These are phyloP conservation scores for Fusarium sp. DNA, from an alignment of 2,329 filamentous ascomycete species.

Conservation along the genomic window DNA sequence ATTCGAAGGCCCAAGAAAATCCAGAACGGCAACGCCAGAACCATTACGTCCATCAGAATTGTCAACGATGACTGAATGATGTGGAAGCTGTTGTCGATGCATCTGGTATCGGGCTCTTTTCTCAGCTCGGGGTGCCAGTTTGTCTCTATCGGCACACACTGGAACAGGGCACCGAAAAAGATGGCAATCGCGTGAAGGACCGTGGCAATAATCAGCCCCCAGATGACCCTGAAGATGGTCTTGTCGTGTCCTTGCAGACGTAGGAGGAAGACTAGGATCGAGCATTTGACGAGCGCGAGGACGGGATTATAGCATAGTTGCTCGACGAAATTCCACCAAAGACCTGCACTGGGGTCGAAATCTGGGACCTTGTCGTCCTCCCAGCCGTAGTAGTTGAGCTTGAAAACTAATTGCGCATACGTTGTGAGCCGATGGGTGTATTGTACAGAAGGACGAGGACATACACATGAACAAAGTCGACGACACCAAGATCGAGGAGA, in stretches of 20 bases:
- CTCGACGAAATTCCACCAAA: conserved; percentile 53
- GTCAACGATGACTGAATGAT: conserved; percentile 52
- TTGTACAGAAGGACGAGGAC: background rate
- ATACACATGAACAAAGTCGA: conserved; percentile 33
- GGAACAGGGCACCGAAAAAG: conserved; percentile 54
- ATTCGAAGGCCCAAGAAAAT: conserved; percentile 56
- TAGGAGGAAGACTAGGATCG: conserved; percentile 57
- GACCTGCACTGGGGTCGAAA: conserved; percentile 30
- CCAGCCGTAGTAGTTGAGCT: conserved; percentile 51
- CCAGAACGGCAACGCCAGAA: conserved; percentile 54
- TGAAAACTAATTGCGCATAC: conserved; percentile 35
- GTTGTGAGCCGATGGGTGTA: background rate
- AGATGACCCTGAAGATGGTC: conserved; percentile 21
- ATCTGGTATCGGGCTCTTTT: conserved; percentile 44
- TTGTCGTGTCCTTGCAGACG: conserved; percentile 55
- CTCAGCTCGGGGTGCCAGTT: conserved; percentile 46
- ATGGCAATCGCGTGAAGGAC: conserved; percentile 48
- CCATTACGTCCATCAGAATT: conserved; percentile 56
- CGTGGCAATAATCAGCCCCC: conserved; percentile 42
- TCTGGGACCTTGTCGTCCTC: conserved; percentile 37
- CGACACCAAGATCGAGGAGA: conserved; percentile 31
- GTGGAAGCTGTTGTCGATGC: conserved; percentile 50
- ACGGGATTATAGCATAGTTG: conserved; percentile 59
- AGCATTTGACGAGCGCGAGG: conserved; percentile 58
- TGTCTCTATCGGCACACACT: conserved; percentile 52